phyloP scores from a whole-genome alignment of 2,329 filamentous ascomycete species.

The Nakataea oryzae region DNA sequence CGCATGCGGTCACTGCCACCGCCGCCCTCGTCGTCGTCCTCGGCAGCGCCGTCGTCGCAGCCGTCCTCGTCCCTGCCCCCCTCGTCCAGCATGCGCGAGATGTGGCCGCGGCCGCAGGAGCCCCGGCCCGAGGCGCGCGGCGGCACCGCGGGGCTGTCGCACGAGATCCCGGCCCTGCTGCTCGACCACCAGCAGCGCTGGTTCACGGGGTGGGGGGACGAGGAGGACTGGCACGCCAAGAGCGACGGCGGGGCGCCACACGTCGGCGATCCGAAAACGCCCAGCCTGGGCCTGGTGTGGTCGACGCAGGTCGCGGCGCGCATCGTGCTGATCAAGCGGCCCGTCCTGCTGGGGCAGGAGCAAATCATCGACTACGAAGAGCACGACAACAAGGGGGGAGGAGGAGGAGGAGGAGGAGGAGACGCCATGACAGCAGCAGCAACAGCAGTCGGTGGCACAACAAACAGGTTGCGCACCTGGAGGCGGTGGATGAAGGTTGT shows the following conservation, averaged over 20 bases:
- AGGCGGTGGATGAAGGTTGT: conserved; percentile 78
- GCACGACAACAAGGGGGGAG: conserved; percentile 25
- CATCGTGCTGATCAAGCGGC: conserved; percentile 68
- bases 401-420: background rate
- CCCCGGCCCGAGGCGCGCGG: conserved; percentile 18
- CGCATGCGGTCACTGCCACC: conserved; percentile 25
- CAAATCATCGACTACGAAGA: conserved; percentile 30
- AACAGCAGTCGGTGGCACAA: background rate
- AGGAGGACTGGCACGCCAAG: conserved; percentile 37
- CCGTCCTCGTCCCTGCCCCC: conserved; percentile 22
- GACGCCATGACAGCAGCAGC: background rate
- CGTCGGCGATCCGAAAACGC: conserved; percentile 58
- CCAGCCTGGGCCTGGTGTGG: conserved; percentile 82
- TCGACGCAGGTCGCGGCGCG: conserved; percentile 78
- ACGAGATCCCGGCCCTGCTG: conserved; percentile 42
- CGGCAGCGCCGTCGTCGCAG: conserved; percentile 25
- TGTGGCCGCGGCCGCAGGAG: conserved; percentile 10
- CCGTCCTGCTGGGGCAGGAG: conserved; percentile 33
- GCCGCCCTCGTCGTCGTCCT: conserved; percentile 27
- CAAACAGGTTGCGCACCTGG: conserved; percentile 45
- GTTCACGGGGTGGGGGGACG: conserved; percentile 92
- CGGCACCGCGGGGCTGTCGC: conserved; percentile 10
- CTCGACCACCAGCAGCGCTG: conserved; percentile 88
- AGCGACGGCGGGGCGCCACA: conserved; percentile 19
- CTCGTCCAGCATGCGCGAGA: conserved; percentile 6